These are phyloP conservation scores for Solanum virginianum DNA, from an alignment of 257 asterid species.

Conservation along the genomic window DNA sequence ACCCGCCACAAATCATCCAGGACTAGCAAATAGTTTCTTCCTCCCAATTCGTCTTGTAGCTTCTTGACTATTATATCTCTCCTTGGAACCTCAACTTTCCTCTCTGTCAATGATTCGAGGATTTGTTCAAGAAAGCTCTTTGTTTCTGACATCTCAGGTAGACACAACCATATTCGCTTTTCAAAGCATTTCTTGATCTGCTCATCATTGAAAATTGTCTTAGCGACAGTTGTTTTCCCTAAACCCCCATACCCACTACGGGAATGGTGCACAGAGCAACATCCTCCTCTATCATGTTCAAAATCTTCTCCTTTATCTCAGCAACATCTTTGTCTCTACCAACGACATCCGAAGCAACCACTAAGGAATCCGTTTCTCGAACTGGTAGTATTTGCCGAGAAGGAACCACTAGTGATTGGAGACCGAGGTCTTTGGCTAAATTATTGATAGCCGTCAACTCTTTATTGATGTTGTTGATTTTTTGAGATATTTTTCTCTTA, in stretches of 20 bases:
- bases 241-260: not conserved
- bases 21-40: too few species aligned
- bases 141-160: slow-evolving; percentile 2
- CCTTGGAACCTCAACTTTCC: not conserved
- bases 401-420: not conserved
- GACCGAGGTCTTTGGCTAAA: not conserved
- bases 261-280: not conserved
- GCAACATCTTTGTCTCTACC: not conserved
- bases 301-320: not conserved
- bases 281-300: not conserved
- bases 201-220: not conserved
- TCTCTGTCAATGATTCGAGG: not conserved
- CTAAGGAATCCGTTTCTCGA: not conserved
- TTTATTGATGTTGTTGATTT: slow-evolving; percentile 1
- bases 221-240: slow-evolving; percentile 11
- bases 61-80: not conserved
- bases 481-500: not conserved
- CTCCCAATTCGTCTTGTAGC: not conserved
- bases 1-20: too few species aligned
- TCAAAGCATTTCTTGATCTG: not conserved
- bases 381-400: not conserved
- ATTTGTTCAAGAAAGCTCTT: not conserved
- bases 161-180: slow-evolving; percentile 5
- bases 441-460: not conserved
- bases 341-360: not conserved